These are phyloP conservation scores for Xylariaceae sp. DNA, from an alignment of 2,329 filamentous ascomycete genomes.

Conservation along the genomic window DNA sequence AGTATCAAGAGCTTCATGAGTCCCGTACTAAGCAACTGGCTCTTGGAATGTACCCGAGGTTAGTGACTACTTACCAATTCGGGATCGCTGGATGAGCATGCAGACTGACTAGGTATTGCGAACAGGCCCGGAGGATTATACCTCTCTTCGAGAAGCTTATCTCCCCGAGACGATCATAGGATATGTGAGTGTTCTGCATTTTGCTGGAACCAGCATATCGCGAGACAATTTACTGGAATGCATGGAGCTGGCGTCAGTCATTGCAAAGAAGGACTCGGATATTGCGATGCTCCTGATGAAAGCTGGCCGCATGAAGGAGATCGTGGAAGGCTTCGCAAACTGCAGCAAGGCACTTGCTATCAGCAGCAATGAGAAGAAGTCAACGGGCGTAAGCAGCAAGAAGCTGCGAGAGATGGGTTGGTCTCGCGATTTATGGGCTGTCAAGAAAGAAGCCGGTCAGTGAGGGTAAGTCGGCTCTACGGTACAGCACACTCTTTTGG, in stretches of 20 bases:
- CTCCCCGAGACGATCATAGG: conserved; percentile 81
- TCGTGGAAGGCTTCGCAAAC: conserved; percentile 70
- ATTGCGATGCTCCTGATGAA: conserved; percentile 60
- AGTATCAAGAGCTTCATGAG: conserved; percentile 51
- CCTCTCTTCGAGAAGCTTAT: conserved; percentile 66
- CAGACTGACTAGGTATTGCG: conserved; percentile 10
- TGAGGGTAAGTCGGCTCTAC: not conserved
- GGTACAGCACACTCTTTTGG: not conserved
- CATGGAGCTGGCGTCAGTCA: conserved; percentile 75
- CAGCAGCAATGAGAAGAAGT: conserved; percentile 50
- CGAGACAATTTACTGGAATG: conserved; percentile 74
- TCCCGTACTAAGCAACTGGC: conserved; percentile 61
- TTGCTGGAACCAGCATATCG: conserved; percentile 66
- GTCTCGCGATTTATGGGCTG: conserved; percentile 58
- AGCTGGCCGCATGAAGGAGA: conserved; percentile 65
- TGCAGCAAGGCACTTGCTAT: conserved; percentile 67
- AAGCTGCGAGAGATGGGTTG: conserved; percentile 58
- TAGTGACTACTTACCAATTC: conserved; percentile 25
- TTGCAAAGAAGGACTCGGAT: conserved; percentile 67
- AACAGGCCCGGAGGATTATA: conserved; percentile 55
- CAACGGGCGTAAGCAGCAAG: conserved; percentile 47
- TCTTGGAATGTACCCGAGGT: conserved; percentile 53
- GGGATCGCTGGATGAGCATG: not conserved
- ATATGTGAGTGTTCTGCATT: conserved; percentile 76
- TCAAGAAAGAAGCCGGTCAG: conserved; percentile 37